A percentile compares a stretch with the other conserved stretches of the same genome.
phyloP scores from a whole-genome alignment of 768 basidiomycete genomes.

The Fomitopsis serialis region DNA sequence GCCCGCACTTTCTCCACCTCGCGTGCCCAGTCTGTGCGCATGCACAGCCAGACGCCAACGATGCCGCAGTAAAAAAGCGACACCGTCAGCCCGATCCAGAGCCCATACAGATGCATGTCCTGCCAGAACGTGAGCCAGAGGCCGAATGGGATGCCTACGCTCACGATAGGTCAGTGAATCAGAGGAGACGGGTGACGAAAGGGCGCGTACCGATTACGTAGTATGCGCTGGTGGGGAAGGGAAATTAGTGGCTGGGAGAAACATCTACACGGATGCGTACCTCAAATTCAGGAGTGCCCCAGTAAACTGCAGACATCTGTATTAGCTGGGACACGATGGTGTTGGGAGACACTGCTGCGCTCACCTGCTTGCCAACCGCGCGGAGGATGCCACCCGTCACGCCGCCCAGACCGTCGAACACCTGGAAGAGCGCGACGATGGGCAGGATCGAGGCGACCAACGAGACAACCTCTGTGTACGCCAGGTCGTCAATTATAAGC shows the following conservation, averaged over 20 bases:
- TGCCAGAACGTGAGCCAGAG: constrained; percentile 67
- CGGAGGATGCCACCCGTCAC: constrained; percentile 77
- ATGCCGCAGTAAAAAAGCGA: constrained; percentile 55
- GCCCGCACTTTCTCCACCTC: constrained; percentile 60
- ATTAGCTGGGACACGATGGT: too few species aligned
- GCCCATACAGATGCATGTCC: constrained; percentile 56
- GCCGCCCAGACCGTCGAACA: constrained; percentile 73
- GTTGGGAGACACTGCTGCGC: too few species aligned
- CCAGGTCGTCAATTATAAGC: too few species aligned
- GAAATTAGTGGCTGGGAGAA: too few species aligned
- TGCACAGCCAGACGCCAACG: constrained; percentile 46
- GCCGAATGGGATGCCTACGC: constrained; percentile 70
- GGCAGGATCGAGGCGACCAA: constrained; percentile 54
- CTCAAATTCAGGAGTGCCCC: constrained; percentile 80
- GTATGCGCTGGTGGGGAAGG: constrained; percentile 46
- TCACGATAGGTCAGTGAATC: neutral
- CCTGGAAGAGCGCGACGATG: constrained; percentile 71
- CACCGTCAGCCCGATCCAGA: constrained; percentile 81
- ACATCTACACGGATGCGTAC: constrained; percentile 26
- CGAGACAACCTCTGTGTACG: constrained; percentile 28
- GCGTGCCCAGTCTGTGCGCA: constrained; percentile 61
- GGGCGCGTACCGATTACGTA: constrained; percentile 57
- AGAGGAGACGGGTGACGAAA: neutral
- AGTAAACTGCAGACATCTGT: constrained; percentile 46
- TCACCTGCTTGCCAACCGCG: constrained; percentile 72